phyloP scores from a whole-genome alignment of 306 rosid genomes.

The Gastrolobium villosum region DNA sequence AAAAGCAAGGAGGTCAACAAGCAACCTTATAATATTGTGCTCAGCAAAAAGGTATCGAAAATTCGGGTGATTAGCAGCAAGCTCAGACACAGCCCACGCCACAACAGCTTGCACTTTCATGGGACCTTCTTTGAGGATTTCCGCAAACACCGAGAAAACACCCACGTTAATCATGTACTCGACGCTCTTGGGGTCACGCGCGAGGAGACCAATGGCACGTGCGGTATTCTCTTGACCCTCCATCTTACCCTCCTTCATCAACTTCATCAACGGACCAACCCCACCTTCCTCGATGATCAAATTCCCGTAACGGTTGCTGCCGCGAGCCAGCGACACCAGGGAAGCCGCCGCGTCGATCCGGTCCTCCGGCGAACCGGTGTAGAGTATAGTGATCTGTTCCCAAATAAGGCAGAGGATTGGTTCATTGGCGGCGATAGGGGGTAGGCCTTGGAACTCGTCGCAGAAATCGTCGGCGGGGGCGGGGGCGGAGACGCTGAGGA shows the following conservation, averaged over 20 bases:
- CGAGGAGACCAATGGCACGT: constrained; percentile 72
- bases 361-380: constrained; percentile 66
- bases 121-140: constrained; percentile 81
- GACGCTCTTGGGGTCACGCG: constrained; percentile 76
- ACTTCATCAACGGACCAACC: constrained; percentile 70
- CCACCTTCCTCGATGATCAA: constrained; percentile 89
- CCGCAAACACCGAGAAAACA: constrained; percentile 73
- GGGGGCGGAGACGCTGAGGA: constrained; percentile 81
- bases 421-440: constrained; percentile 89
- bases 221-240: constrained; percentile 90
- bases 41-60: constrained; percentile 91
- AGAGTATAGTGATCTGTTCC: constrained; percentile 86
- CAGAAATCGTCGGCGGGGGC: constrained; percentile 53
- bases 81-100: constrained; percentile 88
- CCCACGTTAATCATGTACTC: constrained; percentile 77
- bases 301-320: constrained; percentile 77
- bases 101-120: constrained; percentile 83
- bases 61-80: constrained; percentile 67
- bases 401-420: constrained; percentile 83
- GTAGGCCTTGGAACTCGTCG: constrained; percentile 73
- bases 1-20: constrained; percentile 89
- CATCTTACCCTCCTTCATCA: constrained; percentile 74
- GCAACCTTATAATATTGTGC: constrained; percentile 77
- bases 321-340: constrained; percentile 74
- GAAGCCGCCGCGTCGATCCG: constrained; percentile 88